A percentile compares a stretch with the other conserved stretches of the same genome.
These are phyloP conservation scores for Xylaria sp. DNA, from an alignment of 495 filamentous ascomycete genomes.

Conservation along the genomic window DNA sequence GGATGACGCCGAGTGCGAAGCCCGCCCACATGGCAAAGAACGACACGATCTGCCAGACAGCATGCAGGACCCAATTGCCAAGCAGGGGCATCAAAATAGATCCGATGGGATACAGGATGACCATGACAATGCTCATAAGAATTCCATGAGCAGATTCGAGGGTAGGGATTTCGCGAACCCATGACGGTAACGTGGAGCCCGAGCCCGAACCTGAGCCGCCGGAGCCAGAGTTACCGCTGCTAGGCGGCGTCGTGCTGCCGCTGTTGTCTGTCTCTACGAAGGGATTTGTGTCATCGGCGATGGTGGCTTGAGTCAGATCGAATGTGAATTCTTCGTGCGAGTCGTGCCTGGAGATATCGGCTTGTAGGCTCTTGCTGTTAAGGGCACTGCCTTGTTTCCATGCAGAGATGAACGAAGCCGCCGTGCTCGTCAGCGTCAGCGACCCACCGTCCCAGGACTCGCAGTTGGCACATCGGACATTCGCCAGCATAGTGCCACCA, in stretches of 20 bases:
- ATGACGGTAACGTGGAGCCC: slow-evolving; percentile 11
- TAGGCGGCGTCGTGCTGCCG: slow-evolving; percentile 18
- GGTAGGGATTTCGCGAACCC: slow-evolving; percentile 26
- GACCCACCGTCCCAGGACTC: slow-evolving; percentile 61
- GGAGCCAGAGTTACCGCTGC: not conserved
- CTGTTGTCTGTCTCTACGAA: slow-evolving; percentile 48
- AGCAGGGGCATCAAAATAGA: slow-evolving; percentile 62
- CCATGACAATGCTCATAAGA: slow-evolving; percentile 65
- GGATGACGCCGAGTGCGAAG: slow-evolving; percentile 66
- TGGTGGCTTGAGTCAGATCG: slow-evolving; percentile 61
- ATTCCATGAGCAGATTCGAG: slow-evolving; percentile 54
- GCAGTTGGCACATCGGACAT: slow-evolving; percentile 59
- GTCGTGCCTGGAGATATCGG: slow-evolving; percentile 66
- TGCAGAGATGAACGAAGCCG: slow-evolving; percentile 71
- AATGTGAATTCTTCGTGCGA: slow-evolving; percentile 58
- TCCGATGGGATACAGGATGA: slow-evolving; percentile 63
- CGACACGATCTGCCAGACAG: slow-evolving; percentile 61
- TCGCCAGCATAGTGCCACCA: slow-evolving; percentile 65
- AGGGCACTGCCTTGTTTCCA: slow-evolving; percentile 65
- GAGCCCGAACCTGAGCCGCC: slow-evolving; percentile 15
- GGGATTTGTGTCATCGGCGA: slow-evolving; percentile 66
- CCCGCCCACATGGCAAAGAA: slow-evolving; percentile 64
- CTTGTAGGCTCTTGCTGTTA: slow-evolving; percentile 56
- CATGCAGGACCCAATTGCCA: slow-evolving; percentile 62
- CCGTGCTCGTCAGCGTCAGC: slow-evolving; percentile 59